phyloP scores from a whole-genome alignment of 495 filamentous ascomycete genomes.

The Aspergillus wentii region DNA sequence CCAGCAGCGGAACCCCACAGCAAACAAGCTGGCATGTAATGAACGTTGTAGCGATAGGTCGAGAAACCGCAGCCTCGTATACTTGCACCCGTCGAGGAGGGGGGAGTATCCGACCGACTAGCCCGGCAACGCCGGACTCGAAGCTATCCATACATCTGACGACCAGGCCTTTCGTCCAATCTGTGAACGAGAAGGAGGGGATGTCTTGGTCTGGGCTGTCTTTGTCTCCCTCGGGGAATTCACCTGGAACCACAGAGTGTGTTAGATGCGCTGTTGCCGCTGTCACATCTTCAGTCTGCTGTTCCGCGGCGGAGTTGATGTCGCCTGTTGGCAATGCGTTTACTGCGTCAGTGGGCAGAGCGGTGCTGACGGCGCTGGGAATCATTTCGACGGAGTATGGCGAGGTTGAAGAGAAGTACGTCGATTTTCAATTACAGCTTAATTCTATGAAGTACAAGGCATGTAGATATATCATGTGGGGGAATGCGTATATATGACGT shows the following conservation, averaged over 20 bases:
- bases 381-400: too few relatives aligned
- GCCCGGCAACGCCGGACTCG: slow-evolving; percentile 18
- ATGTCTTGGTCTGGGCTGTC: slow-evolving; percentile 12
- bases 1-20: slow-evolving; percentile 31
- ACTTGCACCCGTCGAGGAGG: slow-evolving; percentile 21
- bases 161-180: too few relatives aligned
- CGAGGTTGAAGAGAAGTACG: too few relatives aligned
- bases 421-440: too few relatives aligned
- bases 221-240: slow-evolving; percentile 27
- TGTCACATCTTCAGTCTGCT: slow-evolving; percentile 11
- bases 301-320: slow-evolving; percentile 13
- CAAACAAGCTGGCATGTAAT: slow-evolving; percentile 33
- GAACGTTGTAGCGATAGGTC: slow-evolving; percentile 30
- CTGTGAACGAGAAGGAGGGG: too few relatives aligned
- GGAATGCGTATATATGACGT: too few relatives aligned
- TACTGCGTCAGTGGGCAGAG: too few relatives aligned
- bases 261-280: slow-evolving; percentile 17
- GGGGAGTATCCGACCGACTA: slow-evolving; percentile 25
- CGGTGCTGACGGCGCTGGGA: too few relatives aligned
- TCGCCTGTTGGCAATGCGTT: slow-evolving; percentile 13
- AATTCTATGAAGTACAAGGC: too few relatives aligned
- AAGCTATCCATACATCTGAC: slow-evolving; percentile 24
- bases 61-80: slow-evolving; percentile 25
- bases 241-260: slow-evolving; percentile 22
- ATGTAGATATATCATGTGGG: too few relatives aligned